phyloP scores from a whole-genome alignment of 306 rosid species.

The Trichosanthes cucumerina region DNA sequence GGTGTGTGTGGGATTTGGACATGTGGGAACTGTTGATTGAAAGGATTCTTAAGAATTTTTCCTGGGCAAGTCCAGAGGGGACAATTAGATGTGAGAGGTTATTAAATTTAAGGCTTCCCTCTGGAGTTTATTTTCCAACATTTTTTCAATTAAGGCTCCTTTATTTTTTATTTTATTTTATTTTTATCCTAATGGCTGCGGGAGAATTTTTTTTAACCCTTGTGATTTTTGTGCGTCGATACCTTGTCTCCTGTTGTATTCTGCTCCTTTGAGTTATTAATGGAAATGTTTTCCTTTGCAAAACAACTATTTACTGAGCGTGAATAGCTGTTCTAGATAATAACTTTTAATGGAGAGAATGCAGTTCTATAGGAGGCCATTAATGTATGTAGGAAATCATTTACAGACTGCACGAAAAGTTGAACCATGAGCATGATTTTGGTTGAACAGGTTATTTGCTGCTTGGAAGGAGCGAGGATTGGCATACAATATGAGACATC shows the following conservation, averaged over 20 bases:
- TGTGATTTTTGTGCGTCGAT: neutral
- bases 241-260: neutral
- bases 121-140: neutral
- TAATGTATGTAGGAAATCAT: neutral
- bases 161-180: neutral
- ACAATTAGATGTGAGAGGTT: neutral
- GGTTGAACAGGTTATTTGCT: slow-evolving; percentile 63
- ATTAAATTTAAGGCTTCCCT: neutral
- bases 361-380: neutral
- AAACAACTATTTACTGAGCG: neutral
- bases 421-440: slow-evolving; percentile 1
- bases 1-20: neutral
- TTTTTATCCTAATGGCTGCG: neutral
- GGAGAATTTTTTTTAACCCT: neutral
- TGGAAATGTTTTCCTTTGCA: neutral
- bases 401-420: neutral
- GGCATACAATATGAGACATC: slow-evolving; percentile 85
- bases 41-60: neutral
- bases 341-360: neutral
- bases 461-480: slow-evolving; percentile 90
- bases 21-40: neutral
- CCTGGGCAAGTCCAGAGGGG: neutral
- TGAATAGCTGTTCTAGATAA: neutral
- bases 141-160: neutral
- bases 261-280: neutral